Percentiles rank a stretch among this genome's conserved stretches.
Evolutionary conservation across 2,329 filamentous ascomycete genomes (phyloP).

Genomic region (Aureobasidium sp.): DNA sequence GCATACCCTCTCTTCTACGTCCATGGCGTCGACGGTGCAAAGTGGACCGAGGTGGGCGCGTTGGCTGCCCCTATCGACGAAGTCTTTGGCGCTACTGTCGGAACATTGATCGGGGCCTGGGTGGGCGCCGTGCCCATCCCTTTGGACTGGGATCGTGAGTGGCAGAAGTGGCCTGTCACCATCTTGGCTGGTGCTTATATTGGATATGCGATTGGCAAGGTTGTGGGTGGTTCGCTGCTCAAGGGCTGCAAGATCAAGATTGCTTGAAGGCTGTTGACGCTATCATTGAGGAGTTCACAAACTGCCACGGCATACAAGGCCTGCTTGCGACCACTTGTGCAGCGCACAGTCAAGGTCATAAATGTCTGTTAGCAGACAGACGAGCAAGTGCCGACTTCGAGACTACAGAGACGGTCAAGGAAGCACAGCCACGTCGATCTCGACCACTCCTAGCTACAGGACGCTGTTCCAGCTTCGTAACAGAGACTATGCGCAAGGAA

Average conservation of each 20-base stretch:
- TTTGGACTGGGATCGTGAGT: constrained; percentile 94
- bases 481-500: background rate
- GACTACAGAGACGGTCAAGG: background rate
- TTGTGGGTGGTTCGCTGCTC: constrained; percentile 46
- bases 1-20: constrained; percentile 78
- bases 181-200: constrained; percentile 76
- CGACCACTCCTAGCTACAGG: background rate
- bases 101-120: constrained; percentile 77
- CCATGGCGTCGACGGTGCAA: constrained; percentile 65
- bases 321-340: background rate
- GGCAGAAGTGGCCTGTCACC: constrained; percentile 97
- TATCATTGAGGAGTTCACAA: background rate
- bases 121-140: constrained; percentile 91
- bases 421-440: background rate
- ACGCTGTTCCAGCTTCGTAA: background rate
- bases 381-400: background rate
- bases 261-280: constrained; percentile 22
- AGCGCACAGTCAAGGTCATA: background rate
- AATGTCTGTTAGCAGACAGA: background rate
- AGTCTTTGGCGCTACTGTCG: constrained; percentile 74
- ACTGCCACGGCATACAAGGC: background rate
- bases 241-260: constrained; percentile 42
- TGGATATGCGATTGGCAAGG: constrained; percentile 67
- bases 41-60: constrained; percentile 65
- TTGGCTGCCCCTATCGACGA: constrained; percentile 71